Evolutionary conservation across 2,329 filamentous ascomycete species (phyloP).

Genomic region (Lizonia empirigonia): DNA sequence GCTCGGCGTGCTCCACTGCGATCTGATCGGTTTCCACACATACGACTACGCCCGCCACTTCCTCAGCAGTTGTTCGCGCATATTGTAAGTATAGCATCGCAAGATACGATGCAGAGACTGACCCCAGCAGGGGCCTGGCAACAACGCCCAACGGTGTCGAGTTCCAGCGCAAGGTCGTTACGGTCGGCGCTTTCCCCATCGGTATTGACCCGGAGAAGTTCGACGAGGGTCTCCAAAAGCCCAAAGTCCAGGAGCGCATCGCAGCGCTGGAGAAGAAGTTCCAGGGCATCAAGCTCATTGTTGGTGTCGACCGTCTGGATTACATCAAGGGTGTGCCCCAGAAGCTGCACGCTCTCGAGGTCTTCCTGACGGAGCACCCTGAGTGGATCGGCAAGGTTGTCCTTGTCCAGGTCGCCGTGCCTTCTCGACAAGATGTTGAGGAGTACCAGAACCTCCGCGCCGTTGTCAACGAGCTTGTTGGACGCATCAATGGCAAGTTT

Average conservation of each 20-base stretch:
- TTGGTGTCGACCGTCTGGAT: constrained; percentile 93
- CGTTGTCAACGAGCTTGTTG: constrained; percentile 95
- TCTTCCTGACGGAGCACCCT: constrained; percentile 94
- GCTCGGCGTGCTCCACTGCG: constrained; percentile 86
- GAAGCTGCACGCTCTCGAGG: constrained; percentile 93
- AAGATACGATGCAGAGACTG: constrained; percentile 5
- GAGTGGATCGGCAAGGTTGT: constrained; percentile 99
- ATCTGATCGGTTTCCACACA: constrained; percentile 96
- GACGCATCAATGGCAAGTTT: constrained; percentile 95
- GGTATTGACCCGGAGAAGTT: constrained; percentile 98
- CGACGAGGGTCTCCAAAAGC: constrained; percentile 82
- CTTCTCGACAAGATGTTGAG: constrained; percentile 92
- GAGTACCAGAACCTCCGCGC: constrained; percentile 96
- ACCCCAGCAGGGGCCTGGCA: constrained; percentile 59
- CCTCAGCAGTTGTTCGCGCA: constrained; percentile 92
- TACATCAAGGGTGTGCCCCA: constrained; percentile 99
- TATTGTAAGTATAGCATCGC: constrained; percentile 64
- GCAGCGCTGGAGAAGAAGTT: constrained; percentile 86
- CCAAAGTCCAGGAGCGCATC: constrained; percentile 86
- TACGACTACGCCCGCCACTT: constrained; percentile 99
- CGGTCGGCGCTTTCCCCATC: constrained; percentile 94
- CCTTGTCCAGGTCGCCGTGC: constrained; percentile 93
- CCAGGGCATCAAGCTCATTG: constrained; percentile 92
- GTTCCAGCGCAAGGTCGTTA: constrained; percentile 84
- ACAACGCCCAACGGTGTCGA: constrained; percentile 95